These are phyloP conservation scores for Fusarium nisikadoi DNA, from an alignment of 2,329 filamentous ascomycete species.

Conservation along the genomic window DNA sequence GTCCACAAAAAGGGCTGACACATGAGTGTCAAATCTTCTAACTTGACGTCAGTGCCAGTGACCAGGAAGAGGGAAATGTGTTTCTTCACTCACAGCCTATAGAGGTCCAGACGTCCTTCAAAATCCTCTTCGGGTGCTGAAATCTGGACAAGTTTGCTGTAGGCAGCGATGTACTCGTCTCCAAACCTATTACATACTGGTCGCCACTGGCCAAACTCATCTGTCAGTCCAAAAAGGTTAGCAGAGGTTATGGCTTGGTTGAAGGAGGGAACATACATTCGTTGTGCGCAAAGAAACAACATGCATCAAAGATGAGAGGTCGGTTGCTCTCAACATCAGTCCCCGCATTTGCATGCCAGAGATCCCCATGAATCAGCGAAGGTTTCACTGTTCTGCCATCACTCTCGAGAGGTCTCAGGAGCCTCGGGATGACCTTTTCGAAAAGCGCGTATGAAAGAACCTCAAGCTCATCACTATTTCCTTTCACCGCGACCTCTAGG, in stretches of 20 bases:
- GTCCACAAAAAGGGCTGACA: neutral
- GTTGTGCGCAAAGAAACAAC: neutral
- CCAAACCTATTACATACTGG: neutral
- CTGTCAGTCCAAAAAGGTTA: neutral
- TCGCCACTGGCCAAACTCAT: neutral
- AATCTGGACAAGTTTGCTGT: accelerated
- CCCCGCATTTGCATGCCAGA: neutral
- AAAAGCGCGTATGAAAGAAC: accelerated
- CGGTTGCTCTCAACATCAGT: neutral
- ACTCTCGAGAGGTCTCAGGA: neutral
- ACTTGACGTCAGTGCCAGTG: accelerated
- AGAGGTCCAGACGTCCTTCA: neutral
- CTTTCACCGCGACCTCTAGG: neutral
- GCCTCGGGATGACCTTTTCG: neutral
- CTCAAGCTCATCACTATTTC: accelerated
- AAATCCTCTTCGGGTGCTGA: neutral
- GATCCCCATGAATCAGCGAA: accelerated
- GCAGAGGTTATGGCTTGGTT: neutral
- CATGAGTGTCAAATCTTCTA: neutral
- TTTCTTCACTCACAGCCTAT: neutral
- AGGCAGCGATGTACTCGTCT: neutral
- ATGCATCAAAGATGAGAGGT: neutral
- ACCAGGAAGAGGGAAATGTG: accelerated
- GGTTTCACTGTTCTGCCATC: accelerated
- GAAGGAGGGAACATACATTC: neutral